These are phyloP conservation scores for Grammothele lineata DNA, from an alignment of 768 basidiomycete genomes.

Conservation along the genomic window DNA sequence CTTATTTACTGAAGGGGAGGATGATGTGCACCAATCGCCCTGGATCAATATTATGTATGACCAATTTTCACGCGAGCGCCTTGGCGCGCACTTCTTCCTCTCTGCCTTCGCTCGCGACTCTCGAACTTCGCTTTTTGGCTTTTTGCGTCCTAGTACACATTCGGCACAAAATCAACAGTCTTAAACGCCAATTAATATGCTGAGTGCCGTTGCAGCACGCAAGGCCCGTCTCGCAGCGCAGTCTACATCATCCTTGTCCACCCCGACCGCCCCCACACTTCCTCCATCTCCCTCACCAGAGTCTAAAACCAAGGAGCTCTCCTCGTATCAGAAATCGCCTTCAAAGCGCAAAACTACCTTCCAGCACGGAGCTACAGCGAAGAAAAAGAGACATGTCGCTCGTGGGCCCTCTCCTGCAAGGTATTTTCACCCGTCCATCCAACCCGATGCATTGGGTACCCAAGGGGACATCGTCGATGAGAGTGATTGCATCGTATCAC, in stretches of 20 bases:
- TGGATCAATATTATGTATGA: too few species aligned
- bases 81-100: not conserved
- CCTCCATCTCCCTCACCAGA: slow-evolving; percentile 15
- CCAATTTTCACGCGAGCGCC: not conserved
- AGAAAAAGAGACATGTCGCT: slow-evolving; percentile 23
- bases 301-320: slow-evolving; percentile 4
- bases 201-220: slow-evolving; percentile 71
- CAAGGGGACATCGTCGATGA: slow-evolving; percentile 31
- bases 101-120: not conserved
- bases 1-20: too few species aligned
- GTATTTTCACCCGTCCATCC: slow-evolving; percentile 29
- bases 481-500: too few species aligned
- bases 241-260: slow-evolving; percentile 13
- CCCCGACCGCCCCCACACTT: slow-evolving; percentile 10
- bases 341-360: slow-evolving; percentile 48
- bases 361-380: slow-evolving; percentile 26
- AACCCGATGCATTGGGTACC: slow-evolving; percentile 28
- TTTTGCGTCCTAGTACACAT: too few species aligned
- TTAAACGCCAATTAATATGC: too few species aligned
- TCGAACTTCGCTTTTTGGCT: too few species aligned
- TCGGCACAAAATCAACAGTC: too few species aligned
- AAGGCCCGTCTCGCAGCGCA: slow-evolving; percentile 47
- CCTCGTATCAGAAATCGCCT: slow-evolving; percentile 19
- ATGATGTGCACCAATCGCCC: too few species aligned
- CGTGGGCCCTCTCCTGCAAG: slow-evolving; percentile 17